Conservation (phyloP, 176 grass and related monocot genomes). For the Typha latifolia region DNA sequence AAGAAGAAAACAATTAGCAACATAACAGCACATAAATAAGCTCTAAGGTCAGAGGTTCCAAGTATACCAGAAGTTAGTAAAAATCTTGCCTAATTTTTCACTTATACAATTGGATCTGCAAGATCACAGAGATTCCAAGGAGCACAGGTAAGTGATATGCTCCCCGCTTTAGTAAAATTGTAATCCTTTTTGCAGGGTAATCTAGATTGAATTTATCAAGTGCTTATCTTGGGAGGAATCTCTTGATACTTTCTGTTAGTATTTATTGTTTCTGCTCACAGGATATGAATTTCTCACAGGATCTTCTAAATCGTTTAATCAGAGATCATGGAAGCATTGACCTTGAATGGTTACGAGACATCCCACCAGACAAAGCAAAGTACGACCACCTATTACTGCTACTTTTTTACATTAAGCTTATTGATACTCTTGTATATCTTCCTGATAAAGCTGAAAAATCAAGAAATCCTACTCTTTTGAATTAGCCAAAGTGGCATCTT, state of each 20-base stretch:
- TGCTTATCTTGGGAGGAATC: not conserved
- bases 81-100: no score
- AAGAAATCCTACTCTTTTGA: no score
- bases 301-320: constrained; percentile 75
- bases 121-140: no score
- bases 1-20: no score
- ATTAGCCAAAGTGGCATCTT: no score
- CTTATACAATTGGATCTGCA: no score
- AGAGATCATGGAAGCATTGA: constrained; percentile 90
- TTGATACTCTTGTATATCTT: not conserved
- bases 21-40: no score
- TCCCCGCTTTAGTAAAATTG: not conserved
- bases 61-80: no score
- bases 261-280: constrained; percentile 19
- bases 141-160: no score
- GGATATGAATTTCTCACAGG: constrained; percentile 42
- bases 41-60: no score
- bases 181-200: not conserved
- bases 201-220: not conserved
- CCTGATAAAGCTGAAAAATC: not conserved
- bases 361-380: constrained; percentile 64
- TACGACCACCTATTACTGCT: constrained; percentile 37
- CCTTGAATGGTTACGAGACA: constrained; percentile 87
- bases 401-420: constrained; percentile 17
- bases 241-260: not conserved